These are phyloP conservation scores for Salix koriyanagi DNA, from an alignment of 345 rosid genomes.

Conservation along the genomic window DNA sequence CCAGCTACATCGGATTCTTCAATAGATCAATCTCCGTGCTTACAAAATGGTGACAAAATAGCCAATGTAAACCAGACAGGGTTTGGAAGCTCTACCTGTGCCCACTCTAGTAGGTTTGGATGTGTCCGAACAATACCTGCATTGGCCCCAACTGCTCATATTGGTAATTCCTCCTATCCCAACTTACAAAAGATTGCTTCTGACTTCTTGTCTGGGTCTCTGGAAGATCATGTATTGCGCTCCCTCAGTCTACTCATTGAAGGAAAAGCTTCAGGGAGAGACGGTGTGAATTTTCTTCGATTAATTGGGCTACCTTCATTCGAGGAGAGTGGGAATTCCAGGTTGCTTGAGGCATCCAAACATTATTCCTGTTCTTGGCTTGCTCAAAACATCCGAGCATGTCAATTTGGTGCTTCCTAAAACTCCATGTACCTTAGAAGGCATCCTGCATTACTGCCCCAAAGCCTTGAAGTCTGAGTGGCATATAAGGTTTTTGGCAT, in stretches of 20 bases:
- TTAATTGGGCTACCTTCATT: slow-evolving; percentile 60
- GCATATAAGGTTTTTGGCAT: slow-evolving; percentile 59
- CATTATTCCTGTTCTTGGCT: slow-evolving; percentile 60
- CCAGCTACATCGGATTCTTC: slow-evolving; percentile 7
- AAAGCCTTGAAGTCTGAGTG: slow-evolving; percentile 62
- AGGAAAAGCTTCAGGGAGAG: slow-evolving; percentile 71
- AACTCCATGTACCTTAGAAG: slow-evolving; percentile 67
- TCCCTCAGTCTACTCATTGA: slow-evolving; percentile 54
- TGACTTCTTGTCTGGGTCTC: slow-evolving; percentile 44
- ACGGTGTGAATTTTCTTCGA: slow-evolving; percentile 48
- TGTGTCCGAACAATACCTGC: slow-evolving; percentile 47
- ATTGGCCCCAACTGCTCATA: slow-evolving; percentile 57
- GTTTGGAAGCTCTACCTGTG: slow-evolving; percentile 32
- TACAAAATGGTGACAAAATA: slow-evolving; percentile 13
- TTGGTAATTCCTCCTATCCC: slow-evolving; percentile 40
- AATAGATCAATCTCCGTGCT: slow-evolving; percentile 19
- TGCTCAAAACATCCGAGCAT: slow-evolving; percentile 44
- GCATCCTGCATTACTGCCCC: slow-evolving; percentile 71
- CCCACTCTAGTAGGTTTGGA: slow-evolving; percentile 39
- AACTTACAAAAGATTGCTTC: slow-evolving; percentile 49
- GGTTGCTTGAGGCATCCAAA: slow-evolving; percentile 81
- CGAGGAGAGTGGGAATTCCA: slow-evolving; percentile 40
- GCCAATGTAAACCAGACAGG: slow-evolving; percentile 18
- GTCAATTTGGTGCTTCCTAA: slow-evolving; percentile 61
- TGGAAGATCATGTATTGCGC: slow-evolving; percentile 62